Base-by-base conservation (phyloP, 177 flowering plant genomes). In the Telopea speciosissima region DNA sequence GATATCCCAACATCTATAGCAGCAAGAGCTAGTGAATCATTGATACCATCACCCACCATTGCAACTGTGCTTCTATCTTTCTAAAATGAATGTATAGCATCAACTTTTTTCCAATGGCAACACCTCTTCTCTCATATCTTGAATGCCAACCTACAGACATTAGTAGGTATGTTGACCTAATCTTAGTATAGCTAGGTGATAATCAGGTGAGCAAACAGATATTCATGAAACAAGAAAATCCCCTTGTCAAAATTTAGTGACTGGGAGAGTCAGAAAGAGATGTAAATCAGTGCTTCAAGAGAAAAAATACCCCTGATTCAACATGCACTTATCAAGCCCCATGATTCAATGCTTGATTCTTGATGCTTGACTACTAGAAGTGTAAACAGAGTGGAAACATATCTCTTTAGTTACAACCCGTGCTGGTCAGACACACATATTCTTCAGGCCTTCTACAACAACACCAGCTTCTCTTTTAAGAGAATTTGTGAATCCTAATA, bases 61-160 rank as follows among this genome's bases (percentile, higher is more conserved):
- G 85, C 88, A 33, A 84, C 86, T 28, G 65, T 69, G 65, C 81
- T 81, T 70, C 88, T 85, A 54, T 78, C 84, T 65, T 72, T 72
- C 49, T 65, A 98, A 67, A 91, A 83, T 33, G 90, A 85, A 21
- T 72, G 89, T n/a, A 96, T 67, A 0, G 81, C 90, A 11, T 96
- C 98, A 4, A 98, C 98, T n/a, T n/a, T 77, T 96, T 96, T 69
- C 97, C 98, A 3, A 89, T 2, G 99, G 99, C 93, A 89, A 70
- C 45, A 93, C 97, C 73, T 91, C 99, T 44, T 96, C 99, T 75
- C 84, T 80, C 13, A 91, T 89, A 67, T 93, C 96, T 68, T 78
- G 73, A 77, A 96, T 96, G 59, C 95, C 98, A 63, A 96, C 96
- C 98, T 91, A 85, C 67, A 33, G 21, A 23, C 58, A 62, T 25